These are phyloP conservation scores for Argentina anserina DNA, from an alignment of 306 rosid genomes.

Conservation along the genomic window DNA sequence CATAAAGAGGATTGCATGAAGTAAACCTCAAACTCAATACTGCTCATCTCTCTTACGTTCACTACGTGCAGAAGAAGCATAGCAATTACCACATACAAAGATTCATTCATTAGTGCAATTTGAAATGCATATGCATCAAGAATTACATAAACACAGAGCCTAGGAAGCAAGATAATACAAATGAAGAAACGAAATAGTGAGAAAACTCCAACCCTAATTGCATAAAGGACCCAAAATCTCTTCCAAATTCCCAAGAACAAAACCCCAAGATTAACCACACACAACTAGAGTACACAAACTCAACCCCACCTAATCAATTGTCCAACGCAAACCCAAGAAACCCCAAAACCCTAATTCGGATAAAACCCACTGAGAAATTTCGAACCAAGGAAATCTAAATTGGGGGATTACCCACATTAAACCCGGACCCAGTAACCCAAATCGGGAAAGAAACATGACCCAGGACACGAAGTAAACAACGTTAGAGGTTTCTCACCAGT, in stretches of 20 bases:
- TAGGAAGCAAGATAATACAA: background rate
- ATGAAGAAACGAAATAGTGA: background rate
- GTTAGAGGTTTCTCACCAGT: slow-evolving; percentile 32
- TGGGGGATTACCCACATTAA: slow-evolving; percentile 13
- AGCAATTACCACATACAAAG: background rate
- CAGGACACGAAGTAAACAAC: background rate
- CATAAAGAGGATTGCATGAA: background rate
- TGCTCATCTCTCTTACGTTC: background rate
- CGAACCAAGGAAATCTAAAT: background rate
- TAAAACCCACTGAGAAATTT: background rate
- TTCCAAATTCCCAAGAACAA: slow-evolving; percentile 3
- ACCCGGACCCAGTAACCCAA: slow-evolving; percentile 20
- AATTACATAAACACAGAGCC: background rate
- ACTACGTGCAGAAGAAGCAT: background rate
- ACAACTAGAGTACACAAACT: background rate
- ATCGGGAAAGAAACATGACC: background rate
- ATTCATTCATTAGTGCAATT: too few species aligned
- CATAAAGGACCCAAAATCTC: slow-evolving; percentile 3
- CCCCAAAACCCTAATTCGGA: slow-evolving; percentile 5
- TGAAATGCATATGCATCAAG: background rate
- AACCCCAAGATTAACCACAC: slow-evolving; percentile 7
- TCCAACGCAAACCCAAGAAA: background rate
- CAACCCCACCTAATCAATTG: background rate
- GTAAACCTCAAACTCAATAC: background rate
- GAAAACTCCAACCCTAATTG: slow-evolving; percentile 10